phyloP scores from a whole-genome alignment of 371 early-diverging fungal genomes.

The Capillidium heterosporum region DNA sequence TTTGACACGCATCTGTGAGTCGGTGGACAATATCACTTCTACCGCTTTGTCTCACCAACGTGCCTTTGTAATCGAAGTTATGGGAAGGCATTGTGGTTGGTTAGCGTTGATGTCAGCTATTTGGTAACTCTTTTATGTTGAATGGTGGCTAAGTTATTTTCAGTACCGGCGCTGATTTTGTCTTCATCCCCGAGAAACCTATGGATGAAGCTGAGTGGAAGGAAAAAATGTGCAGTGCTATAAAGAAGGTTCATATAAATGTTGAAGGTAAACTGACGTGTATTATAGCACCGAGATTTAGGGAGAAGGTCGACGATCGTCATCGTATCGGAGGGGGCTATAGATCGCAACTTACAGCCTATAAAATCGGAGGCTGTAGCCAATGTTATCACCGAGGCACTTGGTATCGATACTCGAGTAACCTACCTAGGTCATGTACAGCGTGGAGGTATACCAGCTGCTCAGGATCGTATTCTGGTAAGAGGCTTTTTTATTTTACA shows the following conservation, averaged over 20 bases:
- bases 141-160: background rate
- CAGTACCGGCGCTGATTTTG: constrained; percentile 87
- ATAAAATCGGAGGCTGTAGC: constrained; percentile 78
- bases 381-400: constrained; percentile 52
- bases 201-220: constrained; percentile 78
- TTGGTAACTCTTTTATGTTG: constrained; percentile 12
- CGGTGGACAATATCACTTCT: constrained; percentile 83
- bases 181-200: constrained; percentile 95
- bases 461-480: constrained; percentile 81
- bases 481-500: background rate
- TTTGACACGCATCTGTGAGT: constrained; percentile 93
- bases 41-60: constrained; percentile 95
- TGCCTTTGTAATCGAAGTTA: constrained; percentile 98
- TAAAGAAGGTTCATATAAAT: constrained; percentile 8
- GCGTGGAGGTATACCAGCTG: constrained; percentile 93
- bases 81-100: constrained; percentile 99
- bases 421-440: constrained; percentile 97
- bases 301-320: constrained; percentile 87
- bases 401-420: constrained; percentile 85
- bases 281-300: constrained; percentile 39
- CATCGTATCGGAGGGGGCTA: constrained; percentile 95
- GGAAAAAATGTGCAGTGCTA: constrained; percentile 54
- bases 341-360: constrained; percentile 75
- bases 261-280: background rate
- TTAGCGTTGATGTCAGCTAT: constrained; percentile 95